Evolutionary conservation across 1,139 yeast species (phyloP), one percentile per base, ranked within the genome.

Genomic region (Geotrichum europaeum): DNA sequence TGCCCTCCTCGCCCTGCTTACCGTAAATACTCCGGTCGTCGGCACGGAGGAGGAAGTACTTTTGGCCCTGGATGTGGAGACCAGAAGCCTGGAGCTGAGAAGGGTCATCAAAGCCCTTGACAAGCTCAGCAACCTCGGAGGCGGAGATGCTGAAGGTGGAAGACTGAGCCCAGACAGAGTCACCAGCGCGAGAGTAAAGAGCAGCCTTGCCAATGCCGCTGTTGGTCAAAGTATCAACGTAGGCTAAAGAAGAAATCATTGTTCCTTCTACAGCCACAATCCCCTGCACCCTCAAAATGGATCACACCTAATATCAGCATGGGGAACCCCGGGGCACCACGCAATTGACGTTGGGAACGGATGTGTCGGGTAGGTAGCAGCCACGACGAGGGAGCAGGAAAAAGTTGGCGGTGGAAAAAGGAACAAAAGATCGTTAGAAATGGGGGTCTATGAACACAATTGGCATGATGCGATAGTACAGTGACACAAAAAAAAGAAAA

Each of bases 11-110:
- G 62, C 82, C 87, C 67, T 87, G 91, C 79, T 94, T 92, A 68
- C 97, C 99, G 74, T 94, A 92, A 69, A 94, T 87, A 63, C 96
- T 87, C 76, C 97, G 85, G 59, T 87, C 96, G 72, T 92, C 97
- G 20, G 97, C 96, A 71, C 86, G 85, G 70, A 94, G 82, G 69
- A 91, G 79, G 75, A 94, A 88, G 79, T 91, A 92, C 76, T 95
- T 95, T 69, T 85, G 86, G 60, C 92, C 90, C 72, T 85, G 87
- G 62, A 89, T 80, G 72, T 89, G 96, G 69, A 95, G 81, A 13
- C 99, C 99, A 66, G 81, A 83, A 57, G 94, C 84, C 76, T 89
- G 97, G 69, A 94, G 81, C 59, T 81, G 81, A 32, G 87, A 75
- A 55, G 97, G 87, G 73, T 90, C 87, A 69, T 84, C 86, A 72